Base-by-base conservation (phyloP, 805 yeast species). In the Nakazawaea pomicola region DNA sequence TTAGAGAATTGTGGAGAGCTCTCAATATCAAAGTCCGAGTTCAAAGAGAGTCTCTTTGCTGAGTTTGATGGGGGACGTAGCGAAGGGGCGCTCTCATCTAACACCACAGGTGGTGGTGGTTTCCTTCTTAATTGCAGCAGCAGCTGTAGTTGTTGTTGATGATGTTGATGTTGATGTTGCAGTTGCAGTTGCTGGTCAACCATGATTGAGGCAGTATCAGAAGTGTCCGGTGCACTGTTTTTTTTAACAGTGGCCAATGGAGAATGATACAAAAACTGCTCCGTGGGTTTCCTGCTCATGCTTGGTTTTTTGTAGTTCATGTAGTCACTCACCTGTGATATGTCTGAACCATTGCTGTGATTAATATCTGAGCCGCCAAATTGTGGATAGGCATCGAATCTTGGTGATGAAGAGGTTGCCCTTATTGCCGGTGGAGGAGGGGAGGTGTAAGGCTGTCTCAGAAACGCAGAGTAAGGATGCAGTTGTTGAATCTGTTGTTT, bases 91-190 rank as follows among this genome's bases (percentile, higher is more conserved):
- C 9, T 10, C 20, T 32, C 25, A 28, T 28, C 25, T 20, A n/a
- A 19, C 8, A 14, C 4, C 29, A 31, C 15, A 9, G 24, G 16
- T 28, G 43, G 43, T 8, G 43, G 43, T 16, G 43, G 43, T 33
- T 40, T 40, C 10, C 43, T 33, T 33, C 19, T 21, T n/a, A 23
- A 24, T n/a, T 24, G 28, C n/a, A 11, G 28, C n/a, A 11, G 28
- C n/a, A 11, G 27, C 27, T 23, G 27, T 23, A 8, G 27, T n/a
- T n/a, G n/a, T n/a, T n/a, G n/a, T n/a, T n/a, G n/a, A n/a, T n/a
- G n/a, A 7, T 28, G n/a, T n/a, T n/a, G n/a, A n/a, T n/a, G n/a
- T n/a, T n/a, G n/a, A n/a, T n/a, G n/a, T n/a, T n/a, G n/a, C 29
- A 10, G 30, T 28, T 28, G 30, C 16, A n/a, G 30, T 28, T 28